Base-by-base conservation (phyloP, 2,329 filamentous ascomycete species). In the Pyrenochaeta sp. region DNA sequence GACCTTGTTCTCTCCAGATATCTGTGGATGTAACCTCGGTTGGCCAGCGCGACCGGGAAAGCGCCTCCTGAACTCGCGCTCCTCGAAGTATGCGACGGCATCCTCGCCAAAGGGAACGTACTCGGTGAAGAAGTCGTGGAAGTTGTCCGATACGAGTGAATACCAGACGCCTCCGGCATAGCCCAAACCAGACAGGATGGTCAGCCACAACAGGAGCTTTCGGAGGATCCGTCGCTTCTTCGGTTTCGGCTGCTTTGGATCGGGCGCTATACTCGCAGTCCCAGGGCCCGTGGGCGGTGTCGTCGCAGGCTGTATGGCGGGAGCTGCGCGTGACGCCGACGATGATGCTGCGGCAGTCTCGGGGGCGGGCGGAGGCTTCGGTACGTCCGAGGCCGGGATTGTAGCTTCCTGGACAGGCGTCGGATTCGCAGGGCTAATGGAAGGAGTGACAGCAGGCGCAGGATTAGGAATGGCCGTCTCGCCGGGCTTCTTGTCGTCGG, bases 101-200 rank as follows among this genome's bases (percentile, higher is more conserved):
- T 97, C 92, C 81, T 99, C 95, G 72, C 93, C 95, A 68, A 91
- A 97, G 24, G 95, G 95, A 19, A 99, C 81, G 78, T 94, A 99
- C 81, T 97, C 93, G 71, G 93, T 98, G 81, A 99, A 99, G 83
- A 97, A 95, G 79, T 99, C 95, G 81, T 99, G 94, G 86, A 98
- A 99, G 81, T 92, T 97, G 83, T 99, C 95, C 74, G 90, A 96
- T 79, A 95, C 86, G 65, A 96, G 88, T 54, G 95, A 94, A 79
- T 96, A 95, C 84, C 91, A 97, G 54, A 97, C 89, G 67, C 94
- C 93, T 65, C 93, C 93, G 54, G 86, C 91, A 72, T 97, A 99
- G 39, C 90, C 89, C 44, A 96, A 79, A 5, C 88, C 87, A 27
- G 91, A 88, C 28, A 97, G 85, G 44, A 97, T 79, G 61, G 93